Evolutionary conservation across 2,329 filamentous ascomycete genomes (phyloP), one percentile per base, ranked within the genome.

Genomic region (Colletotrichum endophyticum): DNA sequence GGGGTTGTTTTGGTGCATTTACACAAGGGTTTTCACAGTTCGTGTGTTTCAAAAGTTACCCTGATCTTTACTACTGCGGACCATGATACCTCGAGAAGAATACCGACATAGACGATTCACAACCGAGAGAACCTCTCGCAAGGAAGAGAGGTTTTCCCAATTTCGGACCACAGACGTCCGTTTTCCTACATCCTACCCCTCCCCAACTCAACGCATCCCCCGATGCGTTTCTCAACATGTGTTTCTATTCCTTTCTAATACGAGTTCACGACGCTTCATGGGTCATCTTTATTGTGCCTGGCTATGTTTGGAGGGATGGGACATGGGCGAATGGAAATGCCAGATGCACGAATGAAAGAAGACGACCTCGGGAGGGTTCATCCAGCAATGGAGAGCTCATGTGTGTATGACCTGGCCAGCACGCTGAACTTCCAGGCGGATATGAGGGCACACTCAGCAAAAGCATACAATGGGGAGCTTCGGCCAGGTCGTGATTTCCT

Each of bases 1-100:
- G 86, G 74, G 85, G 84, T 81, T 83, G 79, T 81, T 83, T 83
- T 85, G 82, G 86, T 88, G 86, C 87, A 88, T 88, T 89, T 88
- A 86, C 84, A 86, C 36, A 78, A 79, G 80, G 85, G 87, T 83
- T 86, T 86, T 83, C 81, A 85, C 81, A 85, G 86, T 85, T 85
- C 83, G 85, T 86, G 85, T 85, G 85, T 85, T 81, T 83, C 80
- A 86, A 88, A 88, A 88, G 86, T 86, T 87, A 84, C 84, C 82
- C 82, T 81, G 82, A 82, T 84, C 84, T 86, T 84, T 83, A 82
- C 39, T 49, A 49, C 81, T 84, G 81, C 80, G 70, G 79, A 84
- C 84, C 85, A 88, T 88, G 88, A 89, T 89, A 89, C 88, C 87
- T 88, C 82, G 82, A 81, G 78, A 80, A 80, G 70, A 78, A 77